A percentile compares a stretch with the other conserved stretches of the same genome.
Evolutionary conservation across 2,329 filamentous ascomycete genomes (phyloP).

Genomic region (Volutella citrinella): DNA sequence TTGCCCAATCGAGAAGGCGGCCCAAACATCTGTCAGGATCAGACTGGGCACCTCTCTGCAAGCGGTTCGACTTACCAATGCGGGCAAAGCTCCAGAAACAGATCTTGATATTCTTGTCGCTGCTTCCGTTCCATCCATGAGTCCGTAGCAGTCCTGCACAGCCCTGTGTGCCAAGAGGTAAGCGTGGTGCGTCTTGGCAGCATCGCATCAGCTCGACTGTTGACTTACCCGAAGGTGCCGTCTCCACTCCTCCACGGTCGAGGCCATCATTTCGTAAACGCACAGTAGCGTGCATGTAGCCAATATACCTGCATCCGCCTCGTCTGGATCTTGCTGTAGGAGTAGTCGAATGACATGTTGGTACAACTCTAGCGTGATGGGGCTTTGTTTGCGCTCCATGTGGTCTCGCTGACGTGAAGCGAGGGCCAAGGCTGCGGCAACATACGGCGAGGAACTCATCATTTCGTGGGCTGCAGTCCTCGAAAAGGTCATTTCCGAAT

Average conservation of each 20-base stretch:
- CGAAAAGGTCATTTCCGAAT: conserved; percentile 9
- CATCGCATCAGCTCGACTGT: no score
- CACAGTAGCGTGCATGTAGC: conserved; percentile 11
- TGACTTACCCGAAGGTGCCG: conserved; percentile 9
- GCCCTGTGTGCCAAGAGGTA: neutral
- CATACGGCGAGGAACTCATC: conserved; percentile 8
- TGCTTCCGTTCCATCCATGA: conserved; percentile 5
- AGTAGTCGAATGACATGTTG: conserved; percentile 10
- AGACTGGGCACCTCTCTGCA: neutral
- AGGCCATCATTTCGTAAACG: conserved; percentile 15
- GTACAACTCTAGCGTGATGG: conserved; percentile 9
- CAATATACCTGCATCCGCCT: conserved; percentile 4
- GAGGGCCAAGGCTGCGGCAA: conserved; percentile 8
- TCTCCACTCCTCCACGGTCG: conserved; percentile 10
- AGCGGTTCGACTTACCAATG: conserved; percentile 2
- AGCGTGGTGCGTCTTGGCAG: neutral
- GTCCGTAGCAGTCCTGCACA: conserved; percentile 8
- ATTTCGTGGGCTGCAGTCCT: conserved; percentile 4
- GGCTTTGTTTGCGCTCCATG: neutral
- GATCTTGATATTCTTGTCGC: conserved; percentile 6
- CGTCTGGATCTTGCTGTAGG: conserved; percentile 7
- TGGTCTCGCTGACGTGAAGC: conserved; percentile 9
- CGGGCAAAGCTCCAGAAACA: conserved; percentile 14
- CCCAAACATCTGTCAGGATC: conserved; percentile 7
- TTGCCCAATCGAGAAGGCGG: conserved; percentile 7